Evolutionary conservation across 345 rosid species (phyloP).

Genomic region (Ceriops decandra): DNA sequence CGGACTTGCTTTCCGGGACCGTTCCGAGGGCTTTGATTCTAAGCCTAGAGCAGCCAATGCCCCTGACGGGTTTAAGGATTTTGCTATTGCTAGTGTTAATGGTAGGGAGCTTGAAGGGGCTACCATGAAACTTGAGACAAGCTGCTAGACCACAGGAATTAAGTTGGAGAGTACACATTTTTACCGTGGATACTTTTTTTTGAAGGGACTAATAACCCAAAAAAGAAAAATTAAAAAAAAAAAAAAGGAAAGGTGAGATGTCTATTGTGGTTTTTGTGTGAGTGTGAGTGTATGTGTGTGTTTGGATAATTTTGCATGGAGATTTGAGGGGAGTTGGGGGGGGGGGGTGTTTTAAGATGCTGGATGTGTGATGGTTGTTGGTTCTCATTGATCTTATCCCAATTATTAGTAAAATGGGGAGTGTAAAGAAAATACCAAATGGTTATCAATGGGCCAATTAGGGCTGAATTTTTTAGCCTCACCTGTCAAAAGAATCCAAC

Average conservation of each 20-base stretch:
- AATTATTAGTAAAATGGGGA: too few relatives aligned
- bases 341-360: not conserved
- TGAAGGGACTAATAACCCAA: not conserved
- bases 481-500: too few relatives aligned
- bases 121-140: constrained; percentile 29
- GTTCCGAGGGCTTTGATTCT: constrained; percentile 51
- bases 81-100: constrained; percentile 7
- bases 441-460: too few relatives aligned
- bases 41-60: constrained; percentile 15
- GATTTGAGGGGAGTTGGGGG: not conserved
- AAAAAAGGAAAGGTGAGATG: too few relatives aligned
- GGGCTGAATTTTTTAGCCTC: too few relatives aligned
- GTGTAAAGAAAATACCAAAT: too few relatives aligned
- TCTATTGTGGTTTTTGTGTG: too few relatives aligned
- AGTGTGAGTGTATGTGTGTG: constrained; percentile 10
- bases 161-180: constrained; percentile 62
- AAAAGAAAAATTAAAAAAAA: not conserved
- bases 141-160: constrained; percentile 45
- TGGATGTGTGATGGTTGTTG: constrained; percentile 35
- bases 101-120: constrained; percentile 16
- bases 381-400: constrained; percentile 39
- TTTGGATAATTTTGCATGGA: not conserved
- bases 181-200: constrained; percentile 7
- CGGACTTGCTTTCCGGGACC: constrained; percentile 36
- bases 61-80: constrained; percentile 24